Percentiles rank a stretch among this genome's conserved stretches.
Conservation (phyloP, 352 stramenopile species). For the Pythium rishiriense region DNA sequence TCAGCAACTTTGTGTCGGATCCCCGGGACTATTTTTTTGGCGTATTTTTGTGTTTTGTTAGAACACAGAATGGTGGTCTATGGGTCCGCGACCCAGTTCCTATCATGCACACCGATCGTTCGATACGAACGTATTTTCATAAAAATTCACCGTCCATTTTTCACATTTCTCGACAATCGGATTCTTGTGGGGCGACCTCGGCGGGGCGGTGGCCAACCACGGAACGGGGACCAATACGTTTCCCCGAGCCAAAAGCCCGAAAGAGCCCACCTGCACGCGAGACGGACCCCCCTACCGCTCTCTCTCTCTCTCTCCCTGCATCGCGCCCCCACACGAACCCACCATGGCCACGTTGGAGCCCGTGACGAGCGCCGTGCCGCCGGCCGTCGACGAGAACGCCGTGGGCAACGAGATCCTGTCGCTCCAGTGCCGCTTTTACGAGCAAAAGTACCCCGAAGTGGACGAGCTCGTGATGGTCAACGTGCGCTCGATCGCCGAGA, state of each 20-base stretch:
- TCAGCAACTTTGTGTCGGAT: too few relatives aligned
- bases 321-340: not conserved
- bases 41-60: not conserved
- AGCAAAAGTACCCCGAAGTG: conserved; percentile 95
- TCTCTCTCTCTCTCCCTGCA: not conserved
- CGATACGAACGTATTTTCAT: not conserved
- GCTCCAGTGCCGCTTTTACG: conserved; percentile 91
- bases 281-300: not conserved
- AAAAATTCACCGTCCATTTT: not conserved
- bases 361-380: conserved; percentile 16
- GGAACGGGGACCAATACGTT: conserved; percentile 1
- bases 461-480: conserved; percentile 97
- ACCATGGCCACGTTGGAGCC: conserved; percentile 22
- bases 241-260: not conserved
- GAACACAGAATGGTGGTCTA: not conserved
- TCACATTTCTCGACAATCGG: not conserved
- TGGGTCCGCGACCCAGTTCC: too few relatives aligned
- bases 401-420: conserved; percentile 70
- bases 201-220: conserved; percentile 4
- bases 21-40: not conserved
- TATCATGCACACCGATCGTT: not conserved
- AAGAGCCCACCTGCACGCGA: not conserved
- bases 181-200: conserved; percentile 3
- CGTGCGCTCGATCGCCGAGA: conserved; percentile 97
- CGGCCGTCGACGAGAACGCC: conserved; percentile 42